Percentiles rank a stretch among this genome's conserved stretches.
These are phyloP conservation scores for Corymbia calophylla DNA, from an alignment of 441 rosid genomes.

Conservation along the genomic window DNA sequence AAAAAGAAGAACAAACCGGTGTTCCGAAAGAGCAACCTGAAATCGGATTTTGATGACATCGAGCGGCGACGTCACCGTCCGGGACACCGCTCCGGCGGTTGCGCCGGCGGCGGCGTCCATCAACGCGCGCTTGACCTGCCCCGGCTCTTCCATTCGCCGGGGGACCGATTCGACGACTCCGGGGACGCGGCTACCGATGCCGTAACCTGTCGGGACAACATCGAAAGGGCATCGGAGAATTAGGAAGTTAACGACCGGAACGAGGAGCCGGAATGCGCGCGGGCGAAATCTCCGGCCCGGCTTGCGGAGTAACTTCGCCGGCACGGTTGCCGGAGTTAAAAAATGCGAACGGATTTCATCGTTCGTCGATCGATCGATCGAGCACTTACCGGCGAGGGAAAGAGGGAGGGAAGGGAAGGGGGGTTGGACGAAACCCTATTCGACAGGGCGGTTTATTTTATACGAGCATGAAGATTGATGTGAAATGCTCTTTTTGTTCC, in stretches of 20 bases:
- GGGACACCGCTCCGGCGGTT: constrained; percentile 69
- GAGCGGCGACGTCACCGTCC: constrained; percentile 93
- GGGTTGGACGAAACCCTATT: not conserved
- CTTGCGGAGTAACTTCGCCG: not conserved
- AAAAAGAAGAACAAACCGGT: not conserved
- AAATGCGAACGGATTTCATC: not conserved
- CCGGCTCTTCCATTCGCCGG: constrained; percentile 47
- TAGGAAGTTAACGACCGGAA: not conserved
- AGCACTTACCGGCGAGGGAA: not conserved
- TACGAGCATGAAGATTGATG: not conserved
- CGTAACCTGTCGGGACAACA: not conserved
- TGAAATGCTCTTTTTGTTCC: accelerated
- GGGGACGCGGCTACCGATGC: not conserved
- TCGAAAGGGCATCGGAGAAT: not conserved
- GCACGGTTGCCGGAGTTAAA: not conserved
- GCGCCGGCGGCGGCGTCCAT: constrained; percentile 79
- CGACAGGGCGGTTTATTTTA: not conserved
- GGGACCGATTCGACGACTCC: not conserved
- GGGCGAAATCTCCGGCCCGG: not conserved
- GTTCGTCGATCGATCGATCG: not conserved
- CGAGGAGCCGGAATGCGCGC: not conserved
- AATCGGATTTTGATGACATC: constrained; percentile 97
- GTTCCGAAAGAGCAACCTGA: constrained; percentile 43
- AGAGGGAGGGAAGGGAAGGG: not conserved
- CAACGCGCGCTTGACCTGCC: constrained; percentile 65